A percentile compares a stretch with the other conserved stretches of the same genome.
Conservation (phyloP, 2,329 filamentous ascomycete species). For the Cladosporium cucumerinum region DNA sequence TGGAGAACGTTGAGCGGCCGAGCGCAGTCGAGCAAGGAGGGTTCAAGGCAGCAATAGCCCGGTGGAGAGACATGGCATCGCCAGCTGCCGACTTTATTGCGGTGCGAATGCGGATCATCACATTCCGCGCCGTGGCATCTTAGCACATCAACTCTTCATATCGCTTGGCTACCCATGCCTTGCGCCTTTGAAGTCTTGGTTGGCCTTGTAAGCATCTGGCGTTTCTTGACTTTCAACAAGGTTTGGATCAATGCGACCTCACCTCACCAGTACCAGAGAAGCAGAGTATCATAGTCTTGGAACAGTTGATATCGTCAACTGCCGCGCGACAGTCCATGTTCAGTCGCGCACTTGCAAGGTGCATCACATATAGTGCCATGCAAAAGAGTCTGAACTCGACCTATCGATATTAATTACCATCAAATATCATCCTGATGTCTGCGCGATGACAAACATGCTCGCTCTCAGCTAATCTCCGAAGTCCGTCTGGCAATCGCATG, state of each 20-base stretch:
- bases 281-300: neutral
- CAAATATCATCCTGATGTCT: neutral
- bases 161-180: neutral
- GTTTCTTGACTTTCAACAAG: neutral
- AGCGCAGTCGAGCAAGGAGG: slow-evolving; percentile 1
- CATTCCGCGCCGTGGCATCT: neutral
- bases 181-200: neutral
- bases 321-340: neutral
- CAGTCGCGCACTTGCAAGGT: neutral
- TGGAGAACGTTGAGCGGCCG: slow-evolving; percentile 10
- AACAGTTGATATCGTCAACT: neutral
- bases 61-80: slow-evolving; percentile 11
- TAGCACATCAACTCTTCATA: neutral
- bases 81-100: slow-evolving; percentile 4
- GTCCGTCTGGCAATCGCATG: slow-evolving; percentile 1
- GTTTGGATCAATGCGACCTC: neutral
- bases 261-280: neutral
- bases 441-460: slow-evolving; percentile 12
- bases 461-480: slow-evolving; percentile 12
- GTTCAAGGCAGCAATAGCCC: neutral
- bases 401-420: neutral
- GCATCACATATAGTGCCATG: neutral
- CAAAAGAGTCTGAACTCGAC: neutral
- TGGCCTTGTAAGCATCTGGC: neutral
- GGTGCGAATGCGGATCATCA: slow-evolving; percentile 9